These are phyloP conservation scores for Linnemannia elongata DNA, from an alignment of 192 early-diverging fungal genomes.

Conservation along the genomic window DNA sequence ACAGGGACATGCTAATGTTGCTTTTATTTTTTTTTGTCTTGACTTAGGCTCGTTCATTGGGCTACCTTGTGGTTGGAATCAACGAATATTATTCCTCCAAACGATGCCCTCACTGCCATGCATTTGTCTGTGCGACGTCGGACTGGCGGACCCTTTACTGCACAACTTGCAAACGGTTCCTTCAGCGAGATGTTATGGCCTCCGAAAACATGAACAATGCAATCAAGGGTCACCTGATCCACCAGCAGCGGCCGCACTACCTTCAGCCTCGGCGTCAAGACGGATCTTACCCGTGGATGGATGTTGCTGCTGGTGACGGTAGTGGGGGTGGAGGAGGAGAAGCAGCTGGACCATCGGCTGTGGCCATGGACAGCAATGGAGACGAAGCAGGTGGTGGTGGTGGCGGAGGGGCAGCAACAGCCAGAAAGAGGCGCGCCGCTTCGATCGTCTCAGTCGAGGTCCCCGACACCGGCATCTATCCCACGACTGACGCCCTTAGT, in stretches of 20 bases:
- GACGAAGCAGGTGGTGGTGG: too few relatives aligned
- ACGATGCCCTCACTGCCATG: slow-evolving; percentile 5
- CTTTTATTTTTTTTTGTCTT: background rate
- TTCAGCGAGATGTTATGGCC: slow-evolving; percentile 12
- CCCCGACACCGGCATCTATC: too few relatives aligned
- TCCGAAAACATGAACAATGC: slow-evolving; percentile 12
- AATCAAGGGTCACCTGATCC: background rate
- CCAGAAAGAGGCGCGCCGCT: too few relatives aligned
- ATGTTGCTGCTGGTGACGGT: background rate
- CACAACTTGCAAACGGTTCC: background rate
- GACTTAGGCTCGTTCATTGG: slow-evolving; percentile 23
- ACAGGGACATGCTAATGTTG: background rate
- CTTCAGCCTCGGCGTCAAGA: slow-evolving; percentile 14
- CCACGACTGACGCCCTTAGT: slow-evolving; percentile 8
- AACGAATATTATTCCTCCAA: background rate
- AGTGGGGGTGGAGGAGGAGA: slow-evolving; percentile 6
- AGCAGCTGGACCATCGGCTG: slow-evolving; percentile 9
- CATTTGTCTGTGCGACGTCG: too few relatives aligned
- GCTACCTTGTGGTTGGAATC: slow-evolving; percentile 9
- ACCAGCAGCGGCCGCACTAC: slow-evolving; percentile 15
- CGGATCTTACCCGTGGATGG: slow-evolving; percentile 12
- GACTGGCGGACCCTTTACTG: too few relatives aligned
- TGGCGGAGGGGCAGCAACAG: too few relatives aligned
- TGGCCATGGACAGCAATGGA: background rate
- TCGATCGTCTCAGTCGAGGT: too few relatives aligned